Base-by-base conservation (phyloP, 108 stramenopile species). In the Nannochloropsis salina region DNA sequence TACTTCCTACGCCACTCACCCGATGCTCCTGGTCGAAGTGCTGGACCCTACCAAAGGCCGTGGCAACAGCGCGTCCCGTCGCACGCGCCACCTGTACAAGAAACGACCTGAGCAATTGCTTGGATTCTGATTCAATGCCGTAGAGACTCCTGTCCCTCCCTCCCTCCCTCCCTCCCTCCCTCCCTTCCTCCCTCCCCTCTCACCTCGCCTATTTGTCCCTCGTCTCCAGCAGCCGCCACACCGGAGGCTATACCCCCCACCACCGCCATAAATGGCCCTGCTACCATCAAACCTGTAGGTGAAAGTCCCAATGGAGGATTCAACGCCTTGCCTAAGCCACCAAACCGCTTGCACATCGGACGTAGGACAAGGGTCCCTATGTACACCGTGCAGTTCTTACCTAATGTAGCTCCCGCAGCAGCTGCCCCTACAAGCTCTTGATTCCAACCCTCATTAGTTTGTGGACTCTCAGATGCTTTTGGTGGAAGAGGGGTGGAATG, bases 171-270 rank as follows among this genome's bases (percentile, higher is more conserved):
- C 3, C 6, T 74, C 2, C 61, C n/a, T 74, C 8, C 61, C 61
- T 74, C 61, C 61, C n/a, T 74, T n/a, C 61, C 61, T 74, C 61
- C 61, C 61, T 74, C 61, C 61, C n/a, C n/a, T 2, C 61, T n/a
- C n/a, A 74, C 61, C 61, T 74, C 61, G 61, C 61, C 61, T n/a
- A 15, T n/a, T n/a, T 74, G 61, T 15, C 61, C 61, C n/a, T 74
- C 61, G 61, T 74, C n/a, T 0, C n/a, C n/a, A 2, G 61, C 61
- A 3, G 61, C 61, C 61, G n/a, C n/a, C 61, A 74, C n/a, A n/a
- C 61, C 61, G 3, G 61, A 15, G 20, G n/a, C 61, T 6, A 74
- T 74, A 15, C 61, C 61, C 3, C 61, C 61, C 61, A n/a, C 61
- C 6, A 74, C 61, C 61, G 61, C 61, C 61, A 74, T n/a, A n/a